A percentile compares a stretch with the other conserved stretches of the same genome.
Conservation (phyloP, 208 protist species). For the Leishmania amazonensis region DNA sequence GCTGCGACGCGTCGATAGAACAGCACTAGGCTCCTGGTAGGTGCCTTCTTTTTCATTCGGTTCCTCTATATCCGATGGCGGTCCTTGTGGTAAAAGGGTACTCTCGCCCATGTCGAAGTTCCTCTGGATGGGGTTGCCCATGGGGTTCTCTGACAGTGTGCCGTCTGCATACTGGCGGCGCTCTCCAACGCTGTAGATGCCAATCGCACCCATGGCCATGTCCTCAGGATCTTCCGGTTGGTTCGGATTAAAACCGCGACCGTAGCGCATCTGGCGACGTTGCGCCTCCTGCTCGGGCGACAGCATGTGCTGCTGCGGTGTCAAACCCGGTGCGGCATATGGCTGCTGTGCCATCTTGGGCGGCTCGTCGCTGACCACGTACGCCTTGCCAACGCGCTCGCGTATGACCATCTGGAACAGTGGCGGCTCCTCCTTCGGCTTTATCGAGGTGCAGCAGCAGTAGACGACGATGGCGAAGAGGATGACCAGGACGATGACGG, state of each 20-base stretch:
- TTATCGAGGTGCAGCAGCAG: slow-evolving; percentile 38
- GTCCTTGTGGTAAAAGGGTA: neutral
- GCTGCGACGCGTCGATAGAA: slow-evolving; percentile 33
- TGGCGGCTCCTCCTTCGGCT: slow-evolving; percentile 28
- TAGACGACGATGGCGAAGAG: slow-evolving; percentile 43
- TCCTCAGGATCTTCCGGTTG: slow-evolving; percentile 19
- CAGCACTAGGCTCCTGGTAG: slow-evolving; percentile 13
- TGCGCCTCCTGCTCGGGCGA: slow-evolving; percentile 10
- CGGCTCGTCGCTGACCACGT: slow-evolving; percentile 14
- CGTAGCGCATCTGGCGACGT: slow-evolving; percentile 16
- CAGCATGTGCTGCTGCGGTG: neutral
- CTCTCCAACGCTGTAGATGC: slow-evolving; percentile 28
- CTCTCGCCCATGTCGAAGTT: slow-evolving; percentile 8
- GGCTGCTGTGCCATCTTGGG: slow-evolving; percentile 3
- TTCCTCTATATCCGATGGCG: neutral
- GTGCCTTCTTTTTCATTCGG: neutral
- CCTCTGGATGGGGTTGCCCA: neutral
- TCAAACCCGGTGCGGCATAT: neutral
- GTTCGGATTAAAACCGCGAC: slow-evolving; percentile 32
- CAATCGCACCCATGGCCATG: slow-evolving; percentile 22
- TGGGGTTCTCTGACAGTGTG: slow-evolving; percentile 5
- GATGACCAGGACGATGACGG: slow-evolving; percentile 28
- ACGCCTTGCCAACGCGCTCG: slow-evolving; percentile 41
- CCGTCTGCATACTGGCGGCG: slow-evolving; percentile 26
- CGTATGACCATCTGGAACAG: slow-evolving; percentile 52